Evolutionary conservation across 2,329 filamentous ascomycete genomes (phyloP), one percentile per base, ranked within the genome.

Genomic region (Escovopsis weberi): DNA sequence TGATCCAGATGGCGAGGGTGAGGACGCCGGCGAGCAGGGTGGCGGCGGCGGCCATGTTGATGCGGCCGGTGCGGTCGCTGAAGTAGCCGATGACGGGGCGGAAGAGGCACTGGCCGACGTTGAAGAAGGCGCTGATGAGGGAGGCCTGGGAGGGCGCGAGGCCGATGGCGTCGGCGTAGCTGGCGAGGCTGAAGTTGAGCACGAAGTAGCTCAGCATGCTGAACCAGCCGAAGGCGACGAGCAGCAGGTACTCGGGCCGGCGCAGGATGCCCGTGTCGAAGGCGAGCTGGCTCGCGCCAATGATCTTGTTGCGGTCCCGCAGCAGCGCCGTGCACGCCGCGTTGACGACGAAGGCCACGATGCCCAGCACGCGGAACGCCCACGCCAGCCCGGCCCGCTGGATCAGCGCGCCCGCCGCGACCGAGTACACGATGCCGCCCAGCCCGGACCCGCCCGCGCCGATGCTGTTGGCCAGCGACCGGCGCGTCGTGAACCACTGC

Each of bases 131-230:
- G n/a, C 76, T 80, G 38, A 85, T 69, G 12, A 86, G 66, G 0
- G 78, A 78, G 6, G 80, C 83, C 53, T 88, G 77, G 5, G 72
- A 68, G 2, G 81, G 66, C 1, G 69, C 68, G 28, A 87, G 70
- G 1, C 83, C 83, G 37, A 87, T 73, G 4, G 69, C 70, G 43
- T 73, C 69, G 33, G 80, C 80, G 54, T 86, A 89, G 55, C 80
- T 83, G 12, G 83, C 78, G 38, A 88, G 63, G 10, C 76, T 82
- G 59, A 87, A 89, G 37, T 87, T 70, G n/a, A 87, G 68, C 4
- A 85, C 80, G 26, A 84, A 70, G 52, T 89, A 89, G 5, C 72
- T 82, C 12, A 89, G 62, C 62, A 88, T 75, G 46, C 72, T 78
- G 48, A 88, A 78, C 59, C 78, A 76, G 7, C 80, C 79, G 66